Evolutionary conservation across 2,329 filamentous ascomycete genomes (phyloP).

Genomic region (Curvularia hawaiiensis): DNA sequence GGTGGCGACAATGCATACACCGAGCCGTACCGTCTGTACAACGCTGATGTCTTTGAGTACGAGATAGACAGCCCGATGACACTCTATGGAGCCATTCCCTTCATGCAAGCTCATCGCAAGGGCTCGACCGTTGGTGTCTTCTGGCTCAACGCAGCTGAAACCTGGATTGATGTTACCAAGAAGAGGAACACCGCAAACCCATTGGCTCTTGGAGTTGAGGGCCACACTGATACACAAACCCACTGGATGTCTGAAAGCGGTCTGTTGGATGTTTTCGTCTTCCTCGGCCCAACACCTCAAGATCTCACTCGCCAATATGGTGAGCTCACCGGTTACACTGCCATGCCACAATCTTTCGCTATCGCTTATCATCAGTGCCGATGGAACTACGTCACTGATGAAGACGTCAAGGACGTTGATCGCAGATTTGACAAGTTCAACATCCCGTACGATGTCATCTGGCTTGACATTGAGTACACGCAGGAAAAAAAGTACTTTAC

Average conservation of each 20-base stretch:
- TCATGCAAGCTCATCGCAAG: conserved; percentile 97
- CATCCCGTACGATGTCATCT: conserved; percentile 98
- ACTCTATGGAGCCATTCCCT: conserved; percentile 93
- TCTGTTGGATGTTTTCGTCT: conserved; percentile 89
- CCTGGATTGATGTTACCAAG: conserved; percentile 95
- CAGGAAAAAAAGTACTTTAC: conserved; percentile 98
- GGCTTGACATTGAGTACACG: conserved; percentile 98
- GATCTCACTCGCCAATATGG: conserved; percentile 83
- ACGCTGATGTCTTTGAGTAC: conserved; percentile 97
- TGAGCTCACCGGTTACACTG: conserved; percentile 88
- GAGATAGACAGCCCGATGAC: conserved; percentile 98
- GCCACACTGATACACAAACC: conserved; percentile 79
- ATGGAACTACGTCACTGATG: conserved; percentile 98
- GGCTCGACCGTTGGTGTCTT: conserved; percentile 94
- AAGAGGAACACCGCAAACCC: conserved; percentile 74
- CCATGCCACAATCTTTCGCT: conserved; percentile 89
- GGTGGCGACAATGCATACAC: conserved; percentile 83
- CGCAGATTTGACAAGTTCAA: conserved; percentile 93
- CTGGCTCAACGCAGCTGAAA: conserved; percentile 97
- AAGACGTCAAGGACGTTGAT: conserved; percentile 96
- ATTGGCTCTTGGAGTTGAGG: conserved; percentile 70
- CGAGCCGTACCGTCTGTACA: conserved; percentile 94
- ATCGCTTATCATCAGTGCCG: conserved; percentile 96
- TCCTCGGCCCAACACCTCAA: conserved; percentile 84
- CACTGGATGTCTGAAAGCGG: conserved; percentile 98